Evolutionary conservation across 2,329 filamentous ascomycete species (phyloP).

Genomic region (Talaromyces sp.): DNA sequence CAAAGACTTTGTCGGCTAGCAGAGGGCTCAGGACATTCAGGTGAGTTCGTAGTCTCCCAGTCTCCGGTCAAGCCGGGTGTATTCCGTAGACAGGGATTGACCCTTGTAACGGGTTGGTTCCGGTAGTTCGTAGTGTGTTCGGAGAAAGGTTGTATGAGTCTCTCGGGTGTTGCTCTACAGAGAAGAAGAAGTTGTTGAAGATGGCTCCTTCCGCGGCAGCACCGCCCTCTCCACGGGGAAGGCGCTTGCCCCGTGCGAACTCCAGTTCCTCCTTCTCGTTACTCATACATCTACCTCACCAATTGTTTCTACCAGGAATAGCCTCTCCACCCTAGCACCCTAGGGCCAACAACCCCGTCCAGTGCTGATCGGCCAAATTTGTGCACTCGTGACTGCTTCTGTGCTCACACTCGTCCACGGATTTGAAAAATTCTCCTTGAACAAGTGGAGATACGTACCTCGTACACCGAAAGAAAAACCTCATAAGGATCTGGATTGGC

Average conservation of each 20-base stretch:
- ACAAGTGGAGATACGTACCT: constrained; percentile 4
- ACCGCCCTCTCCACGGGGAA: neutral
- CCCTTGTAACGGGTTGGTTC: neutral
- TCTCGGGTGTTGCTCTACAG: neutral
- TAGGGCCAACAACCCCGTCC: neutral
- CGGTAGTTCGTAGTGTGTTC: neutral
- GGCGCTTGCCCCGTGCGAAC: neutral
- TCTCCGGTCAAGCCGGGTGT: neutral
- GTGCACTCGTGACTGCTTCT: constrained; percentile 2
- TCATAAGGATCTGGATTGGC: neutral
- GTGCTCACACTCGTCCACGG: neutral
- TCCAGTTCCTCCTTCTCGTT: neutral
- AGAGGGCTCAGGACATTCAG: neutral
- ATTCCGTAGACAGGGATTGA: neutral
- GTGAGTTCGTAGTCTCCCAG: neutral
- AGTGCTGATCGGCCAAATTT: neutral
- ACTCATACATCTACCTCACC: neutral
- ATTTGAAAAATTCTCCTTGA: neutral
- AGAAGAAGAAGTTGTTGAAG: neutral
- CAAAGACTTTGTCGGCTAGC: neutral
- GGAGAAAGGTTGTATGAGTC: neutral
- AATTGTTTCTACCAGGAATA: neutral
- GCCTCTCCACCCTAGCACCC: neutral
- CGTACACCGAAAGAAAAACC: neutral
- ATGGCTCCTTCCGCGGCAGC: neutral